Evolutionary conservation across 2,329 filamentous ascomycete genomes (phyloP), one percentile per base, ranked within the genome.

Genomic region (Calcarisporium arbuscula): DNA sequence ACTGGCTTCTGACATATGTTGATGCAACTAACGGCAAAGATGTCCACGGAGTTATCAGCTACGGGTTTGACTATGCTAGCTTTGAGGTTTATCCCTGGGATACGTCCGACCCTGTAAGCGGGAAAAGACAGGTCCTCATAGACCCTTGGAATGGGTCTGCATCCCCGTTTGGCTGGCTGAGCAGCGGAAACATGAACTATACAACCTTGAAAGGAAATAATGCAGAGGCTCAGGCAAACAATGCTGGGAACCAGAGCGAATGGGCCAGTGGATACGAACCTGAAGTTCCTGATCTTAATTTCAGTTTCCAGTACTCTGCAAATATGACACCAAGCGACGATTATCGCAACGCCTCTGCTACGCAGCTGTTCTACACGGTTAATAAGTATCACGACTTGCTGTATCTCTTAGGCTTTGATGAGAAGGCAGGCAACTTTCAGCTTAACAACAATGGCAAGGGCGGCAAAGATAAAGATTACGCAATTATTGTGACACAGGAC

Each of bases 331-430:
- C 57, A 10, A 57, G 57, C 2, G 49, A 48, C 19, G 35, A 44
- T 6, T 74, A 74, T 47, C 50, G 53, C 28, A 63, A 72, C 29
- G 68, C 70, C 9, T 71, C 71, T 0, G 52, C 69, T 28, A 63
- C 68, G 4, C 71, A 76, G 52, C 61, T 74, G 8, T 75, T 71
- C 57, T 76, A 75, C 58, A 74, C 68, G 1, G 59, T 62, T 25
- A 74, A 75, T 55, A 56, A 53, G 9, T 74, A 68, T 56, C 72
- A 74, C 46, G 72, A 76, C 41, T 51, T 75, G 1, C 60, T 76
- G 20, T 67, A 74, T 49, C 51, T 54, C 9, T 65, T 75, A 4
- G 70, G 71, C 14, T 75, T 75, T 53, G 69, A 58, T 32, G 70
- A 74, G 48, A 53, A 43, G 1, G 69, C 71, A 4, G 71, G 70